Conservation (phyloP, 495 filamentous ascomycete species). For the Annulohypoxylon stygium region DNA sequence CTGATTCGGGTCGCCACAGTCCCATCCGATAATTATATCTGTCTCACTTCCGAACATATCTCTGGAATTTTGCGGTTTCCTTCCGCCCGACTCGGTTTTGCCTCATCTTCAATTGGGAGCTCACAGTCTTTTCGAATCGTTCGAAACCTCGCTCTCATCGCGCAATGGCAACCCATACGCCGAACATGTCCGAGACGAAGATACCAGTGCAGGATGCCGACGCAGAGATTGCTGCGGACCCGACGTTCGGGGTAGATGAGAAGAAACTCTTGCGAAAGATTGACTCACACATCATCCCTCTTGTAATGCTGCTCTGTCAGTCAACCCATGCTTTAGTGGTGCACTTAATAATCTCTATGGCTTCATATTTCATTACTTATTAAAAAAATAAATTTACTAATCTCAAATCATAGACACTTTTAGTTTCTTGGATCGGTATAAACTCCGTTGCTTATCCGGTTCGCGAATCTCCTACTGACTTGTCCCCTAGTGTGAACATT, state of each 20-base stretch:
- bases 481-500: slow-evolving; percentile 72
- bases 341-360: not conserved
- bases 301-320: slow-evolving; percentile 56
- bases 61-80: slow-evolving; percentile 3
- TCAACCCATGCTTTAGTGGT: not conserved
- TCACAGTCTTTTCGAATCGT: not conserved
- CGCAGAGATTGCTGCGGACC: slow-evolving; percentile 23
- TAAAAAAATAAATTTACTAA: slow-evolving; percentile 21
- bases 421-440: slow-evolving; percentile 58
- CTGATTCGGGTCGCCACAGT: slow-evolving; percentile 16
- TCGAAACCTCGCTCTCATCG: not conserved
- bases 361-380: not conserved
- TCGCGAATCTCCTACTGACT: slow-evolving; percentile 1
- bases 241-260: slow-evolving; percentile 44
- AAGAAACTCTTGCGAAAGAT: slow-evolving; percentile 56
- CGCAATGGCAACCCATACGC: slow-evolving; percentile 23
- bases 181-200: slow-evolving; percentile 41
- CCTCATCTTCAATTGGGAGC: not conserved
- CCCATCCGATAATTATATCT: slow-evolving; percentile 18
- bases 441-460: not conserved
- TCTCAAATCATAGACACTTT: slow-evolving; percentile 49
- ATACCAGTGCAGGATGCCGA: slow-evolving; percentile 27
- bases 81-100: slow-evolving; percentile 1
- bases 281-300: slow-evolving; percentile 55
- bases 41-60: not conserved